A percentile compares a stretch with the other conserved stretches of the same genome.
These are phyloP conservation scores for Neurospora intermedia DNA, from an alignment of 495 filamentous ascomycete species.

Conservation along the genomic window DNA sequence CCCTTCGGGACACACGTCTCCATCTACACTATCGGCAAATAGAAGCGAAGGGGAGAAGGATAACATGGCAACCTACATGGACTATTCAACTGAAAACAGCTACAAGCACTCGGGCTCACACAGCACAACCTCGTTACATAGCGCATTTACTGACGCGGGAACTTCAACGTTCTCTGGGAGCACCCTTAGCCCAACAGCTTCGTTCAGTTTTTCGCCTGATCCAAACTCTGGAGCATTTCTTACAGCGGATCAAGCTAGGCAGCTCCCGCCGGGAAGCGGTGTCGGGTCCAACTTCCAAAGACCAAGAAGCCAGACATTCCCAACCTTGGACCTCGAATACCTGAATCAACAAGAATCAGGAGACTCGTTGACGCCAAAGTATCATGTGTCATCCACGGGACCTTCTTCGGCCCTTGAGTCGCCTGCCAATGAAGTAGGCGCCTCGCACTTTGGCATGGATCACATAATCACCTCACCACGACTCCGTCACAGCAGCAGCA, in stretches of 20 bases:
- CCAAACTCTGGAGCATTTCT: conserved; percentile 61
- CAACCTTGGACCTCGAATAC: conserved; percentile 62
- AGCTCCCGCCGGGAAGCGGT: conserved; percentile 35
- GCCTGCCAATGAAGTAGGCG: conserved; percentile 47
- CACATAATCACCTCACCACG: conserved; percentile 41
- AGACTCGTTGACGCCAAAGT: conserved; percentile 58
- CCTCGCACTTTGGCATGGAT: conserved; percentile 40
- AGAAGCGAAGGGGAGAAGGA: conserved; percentile 56
- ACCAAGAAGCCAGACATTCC: conserved; percentile 87
- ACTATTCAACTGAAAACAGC: conserved; percentile 36
- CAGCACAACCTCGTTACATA: conserved; percentile 44
- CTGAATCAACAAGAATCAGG: conserved; percentile 51
- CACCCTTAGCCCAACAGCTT: conserved; percentile 75
- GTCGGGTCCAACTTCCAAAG: conserved; percentile 50
- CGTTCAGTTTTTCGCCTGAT: conserved; percentile 68
- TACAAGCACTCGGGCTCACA: conserved; percentile 47
- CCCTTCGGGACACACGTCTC: conserved; percentile 49
- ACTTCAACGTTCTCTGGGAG: conserved; percentile 61
- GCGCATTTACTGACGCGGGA: conserved; percentile 48
- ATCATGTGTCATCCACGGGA: conserved; percentile 42
- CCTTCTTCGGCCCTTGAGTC: conserved; percentile 60
- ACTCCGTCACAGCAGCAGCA: conserved; percentile 45
- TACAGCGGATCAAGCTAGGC: conserved; percentile 51
- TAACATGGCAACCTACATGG: conserved; percentile 34
- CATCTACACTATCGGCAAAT: conserved; percentile 54